Base-by-base conservation (phyloP, 805 yeast species). In the Naumovozyma castellii region DNA sequence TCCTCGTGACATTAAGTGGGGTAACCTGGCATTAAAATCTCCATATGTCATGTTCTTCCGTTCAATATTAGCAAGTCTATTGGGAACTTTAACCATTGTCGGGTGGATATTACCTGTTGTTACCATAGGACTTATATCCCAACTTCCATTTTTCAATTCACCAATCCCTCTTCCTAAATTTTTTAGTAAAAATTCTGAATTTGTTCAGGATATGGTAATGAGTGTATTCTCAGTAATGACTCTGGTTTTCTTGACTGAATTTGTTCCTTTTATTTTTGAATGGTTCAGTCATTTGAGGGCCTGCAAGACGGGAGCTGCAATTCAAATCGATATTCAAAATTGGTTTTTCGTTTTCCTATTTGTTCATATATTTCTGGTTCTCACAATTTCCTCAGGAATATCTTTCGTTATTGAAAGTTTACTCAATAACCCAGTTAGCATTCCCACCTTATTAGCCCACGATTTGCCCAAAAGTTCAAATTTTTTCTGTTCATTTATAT, bases 41-140 rank as follows among this genome's bases (percentile, higher is more conserved):
- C 64, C 68, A 16, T 47, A 64, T 45, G 48, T 66, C 2, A 57
- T 55, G 9, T 59, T 62, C 14, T 17, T 68, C 0, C 68, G 76
- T 50, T 60, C 63, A 13, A 53, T 66, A 2, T 30, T 68, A 3
- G 78, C 81, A 0, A 70, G 69, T 19, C 35, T 70, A 3, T 29
- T 73, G 13, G 67, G 77, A 40, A 55, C 75, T 6, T 43, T 67
- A 1, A 62, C 84, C 1, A 77, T 80, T 4, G 44, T 75, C 15
- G 73, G 75, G 1, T 87, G 94, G 80, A 84, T 85, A 1, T 58
- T 86, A 1, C 96, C 96, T 0, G 90, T 86, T 1, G 85, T 94
- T 0, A 69, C 83, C 42, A 76, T 85, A 14, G 87, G 90, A 0
- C 61, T 85, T 22, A 62, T 87, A 0, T 76, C 94, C 0, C 95